Evolutionary conservation across 2,329 filamentous ascomycete species (phyloP), one percentile per base, ranked within the genome.

Genomic region (Cylindrodendrum hubeiense): DNA sequence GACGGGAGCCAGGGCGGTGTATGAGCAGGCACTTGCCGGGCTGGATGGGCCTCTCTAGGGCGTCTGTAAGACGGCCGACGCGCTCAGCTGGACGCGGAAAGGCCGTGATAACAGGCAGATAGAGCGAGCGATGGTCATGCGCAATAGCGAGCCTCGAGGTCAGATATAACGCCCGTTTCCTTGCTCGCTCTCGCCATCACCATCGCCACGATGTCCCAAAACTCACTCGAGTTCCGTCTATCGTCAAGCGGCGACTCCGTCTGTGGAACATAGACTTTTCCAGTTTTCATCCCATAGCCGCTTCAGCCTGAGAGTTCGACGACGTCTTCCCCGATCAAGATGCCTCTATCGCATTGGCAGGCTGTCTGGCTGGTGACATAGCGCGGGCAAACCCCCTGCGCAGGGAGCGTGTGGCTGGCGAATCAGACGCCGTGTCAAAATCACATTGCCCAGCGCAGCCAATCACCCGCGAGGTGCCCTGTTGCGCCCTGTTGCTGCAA

Each of bases 391-490:
- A 67, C 6, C 37, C 62, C 70, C 67, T 69, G 68, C 56, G 53
- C 2, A 9, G 34, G 34, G 43, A 34, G 57, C 53, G 59, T 52
- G 30, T 51, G 49, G 51, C 44, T 33, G 58, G 19, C 72, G 57
- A 75, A 75, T 75, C 69, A 73, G 54, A 65, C 50, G 66, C 63
- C 59, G 21, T 47, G 56, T 50, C 55, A 67, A 67, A 66, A 72
- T 63, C 73, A 75, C 73, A 74, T 72, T 75, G 68, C 60, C 34
- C 44, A 59, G 51, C 43, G 47, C 41, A 61, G 46, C 65, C 67
- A 74, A 70, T 67, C 63, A 62, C 43, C 30, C 47, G 9, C 49
- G 50, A 34, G 17, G 17, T 34, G 21, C 24, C 15, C 15, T 43
- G 43, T 53, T 13, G 50, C 43, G 17, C 26, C 49, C 46, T 62